Percentiles rank a stretch among this genome's conserved stretches.
phyloP scores from a whole-genome alignment of 805 yeast genomes.

The Jamesozyma lodderae region DNA sequence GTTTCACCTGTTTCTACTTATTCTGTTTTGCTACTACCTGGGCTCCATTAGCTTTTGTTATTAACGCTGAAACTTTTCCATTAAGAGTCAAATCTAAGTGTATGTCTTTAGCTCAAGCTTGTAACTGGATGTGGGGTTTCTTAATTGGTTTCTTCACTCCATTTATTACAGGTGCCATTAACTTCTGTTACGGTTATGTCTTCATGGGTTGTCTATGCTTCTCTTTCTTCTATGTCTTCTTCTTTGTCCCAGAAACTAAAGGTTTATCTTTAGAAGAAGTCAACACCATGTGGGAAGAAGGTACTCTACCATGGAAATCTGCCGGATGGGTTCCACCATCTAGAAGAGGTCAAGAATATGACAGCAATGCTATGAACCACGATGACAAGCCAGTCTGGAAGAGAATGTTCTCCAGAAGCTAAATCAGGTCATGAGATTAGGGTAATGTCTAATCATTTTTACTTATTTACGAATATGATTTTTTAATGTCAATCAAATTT shows the following conservation, averaged over 20 bases:
- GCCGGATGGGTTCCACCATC: conserved; percentile 42
- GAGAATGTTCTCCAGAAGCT: conserved; percentile 8
- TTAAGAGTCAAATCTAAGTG: conserved; percentile 34
- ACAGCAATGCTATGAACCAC: conserved; percentile 15
- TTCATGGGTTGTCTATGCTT: conserved; percentile 5
- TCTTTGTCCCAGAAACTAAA: conserved; percentile 3
- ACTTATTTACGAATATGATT: no score
- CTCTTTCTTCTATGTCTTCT: conserved; percentile 4
- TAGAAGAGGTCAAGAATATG: conserved; percentile 8
- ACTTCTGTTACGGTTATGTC: conserved; percentile 4
- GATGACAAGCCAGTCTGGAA: conserved; percentile 21
- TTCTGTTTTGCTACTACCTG: conserved; percentile 66
- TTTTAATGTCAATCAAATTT: no score
- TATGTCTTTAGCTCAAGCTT: conserved; percentile 3
- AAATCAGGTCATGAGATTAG: no score
- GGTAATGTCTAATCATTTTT: no score
- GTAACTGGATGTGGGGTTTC: conserved; percentile 5
- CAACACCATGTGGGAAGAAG: conserved; percentile 1
- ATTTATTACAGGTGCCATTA: conserved; percentile 3
- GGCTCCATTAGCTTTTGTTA: conserved; percentile 61
- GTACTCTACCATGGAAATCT: conserved; percentile 37
- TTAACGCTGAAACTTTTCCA: conserved; percentile 61
- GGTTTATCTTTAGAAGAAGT: conserved; percentile 4
- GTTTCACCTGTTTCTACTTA: conserved; percentile 57
- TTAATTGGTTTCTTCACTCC: conserved; percentile 5